Conservation (phyloP, 306 rosid species). For the Vachellia collinsii region DNA sequence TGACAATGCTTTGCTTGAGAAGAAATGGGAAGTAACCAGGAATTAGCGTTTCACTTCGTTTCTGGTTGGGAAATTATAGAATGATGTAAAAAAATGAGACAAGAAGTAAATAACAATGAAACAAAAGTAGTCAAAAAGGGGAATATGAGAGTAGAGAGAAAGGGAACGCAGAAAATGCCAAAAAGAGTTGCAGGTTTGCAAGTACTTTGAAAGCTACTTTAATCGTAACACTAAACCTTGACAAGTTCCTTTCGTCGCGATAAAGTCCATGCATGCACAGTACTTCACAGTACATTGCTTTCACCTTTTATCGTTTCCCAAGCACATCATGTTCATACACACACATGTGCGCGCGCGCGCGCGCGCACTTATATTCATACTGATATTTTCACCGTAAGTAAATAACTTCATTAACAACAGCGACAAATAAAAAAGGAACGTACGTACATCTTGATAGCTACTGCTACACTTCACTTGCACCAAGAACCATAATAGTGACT, state of each 20-base stretch:
- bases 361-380: not conserved
- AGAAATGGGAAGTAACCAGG: not conserved
- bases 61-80: not conserved
- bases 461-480: conserved; percentile 12
- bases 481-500: conserved; percentile 9
- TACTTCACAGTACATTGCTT: not conserved
- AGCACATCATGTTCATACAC: too few relatives aligned
- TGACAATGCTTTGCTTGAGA: too few relatives aligned
- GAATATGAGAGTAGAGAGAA: not conserved
- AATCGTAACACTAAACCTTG: conserved; percentile 24
- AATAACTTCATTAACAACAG: not conserved
- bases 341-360: too few relatives aligned
- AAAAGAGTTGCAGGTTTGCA: conserved; percentile 11
- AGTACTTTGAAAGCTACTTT: conserved; percentile 30
- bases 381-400: not conserved
- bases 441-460: conserved; percentile 25
- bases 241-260: conserved; percentile 25
- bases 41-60: not conserved
- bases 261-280: conserved; percentile 20
- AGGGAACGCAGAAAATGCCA: not conserved
- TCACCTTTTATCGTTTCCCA: conserved; percentile 27
- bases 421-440: not conserved
- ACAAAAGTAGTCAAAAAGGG: not conserved
- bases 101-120: not conserved
- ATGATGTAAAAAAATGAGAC: not conserved